phyloP scores from a whole-genome alignment of 1,139 yeast genomes.

The Pichia kudriavzevii region DNA sequence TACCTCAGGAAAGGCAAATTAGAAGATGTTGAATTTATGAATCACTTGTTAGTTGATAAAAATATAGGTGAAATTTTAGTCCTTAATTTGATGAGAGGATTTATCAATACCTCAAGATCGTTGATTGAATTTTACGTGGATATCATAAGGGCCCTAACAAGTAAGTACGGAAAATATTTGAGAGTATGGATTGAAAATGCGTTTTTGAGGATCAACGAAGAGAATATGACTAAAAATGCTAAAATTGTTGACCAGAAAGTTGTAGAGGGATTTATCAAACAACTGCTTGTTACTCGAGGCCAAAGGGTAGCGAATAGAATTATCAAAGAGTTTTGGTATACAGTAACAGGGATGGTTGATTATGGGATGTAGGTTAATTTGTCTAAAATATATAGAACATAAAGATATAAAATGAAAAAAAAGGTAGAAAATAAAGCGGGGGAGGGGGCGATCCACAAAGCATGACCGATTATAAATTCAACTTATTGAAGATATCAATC shows the following conservation, averaged over 20 bases:
- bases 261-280: conserved; percentile 39
- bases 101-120: conserved; percentile 50
- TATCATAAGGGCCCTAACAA: conserved; percentile 45
- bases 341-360: conserved; percentile 42
- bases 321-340: conserved; percentile 60
- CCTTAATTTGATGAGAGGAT: conserved; percentile 26
- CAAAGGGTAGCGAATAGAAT: conserved; percentile 50
- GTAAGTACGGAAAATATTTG: conserved; percentile 42
- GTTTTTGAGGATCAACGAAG: conserved; percentile 28
- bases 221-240: conserved; percentile 16
- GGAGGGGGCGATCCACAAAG: too few species aligned
- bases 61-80: conserved; percentile 35
- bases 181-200: conserved; percentile 39
- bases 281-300: conserved; percentile 58
- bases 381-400: background rate
- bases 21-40: conserved; percentile 37
- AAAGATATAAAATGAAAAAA: background rate
- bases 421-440: conserved; percentile 3
- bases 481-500: conserved; percentile 39
- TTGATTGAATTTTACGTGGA: conserved; percentile 51
- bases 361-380: conserved; percentile 25
- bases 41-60: conserved; percentile 31
- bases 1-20: conserved; percentile 45
- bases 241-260: conserved; percentile 2
- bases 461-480: too few species aligned